Percentiles rank a stretch among this genome's conserved stretches.
Evolutionary conservation across 208 protist genomes (phyloP).

Genomic region (Acanthamoeba quina): DNA sequence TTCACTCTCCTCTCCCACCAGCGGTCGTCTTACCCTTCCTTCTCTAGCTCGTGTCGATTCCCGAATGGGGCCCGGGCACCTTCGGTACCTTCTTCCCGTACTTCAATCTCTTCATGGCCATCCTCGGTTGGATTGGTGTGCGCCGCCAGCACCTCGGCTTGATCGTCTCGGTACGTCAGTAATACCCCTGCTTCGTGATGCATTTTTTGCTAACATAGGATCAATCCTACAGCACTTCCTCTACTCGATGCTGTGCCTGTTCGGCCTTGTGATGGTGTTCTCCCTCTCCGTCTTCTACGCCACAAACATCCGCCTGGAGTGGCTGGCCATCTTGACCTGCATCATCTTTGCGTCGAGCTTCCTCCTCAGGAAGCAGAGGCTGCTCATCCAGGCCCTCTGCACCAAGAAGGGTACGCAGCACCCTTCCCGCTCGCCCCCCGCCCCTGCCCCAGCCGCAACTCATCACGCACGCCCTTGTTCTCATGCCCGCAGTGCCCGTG

Average conservation of each 20-base stretch:
- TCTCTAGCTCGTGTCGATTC: not conserved
- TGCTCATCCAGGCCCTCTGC: conserved; percentile 51
- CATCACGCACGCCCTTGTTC: not conserved
- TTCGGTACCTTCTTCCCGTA: conserved; percentile 16
- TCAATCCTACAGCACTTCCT: conserved; percentile 26
- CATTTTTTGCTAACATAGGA: not conserved
- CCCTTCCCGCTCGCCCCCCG: not conserved
- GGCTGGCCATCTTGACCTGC: not conserved
- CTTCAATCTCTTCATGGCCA: conserved; percentile 41
- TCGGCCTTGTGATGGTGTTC: conserved; percentile 26
- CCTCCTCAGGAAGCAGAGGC: conserved; percentile 42
- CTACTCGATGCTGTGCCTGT: conserved; percentile 37
- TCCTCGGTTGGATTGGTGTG: conserved; percentile 32
- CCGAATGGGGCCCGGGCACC: not conserved
- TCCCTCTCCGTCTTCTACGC: conserved; percentile 27
- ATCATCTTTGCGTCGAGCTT: conserved; percentile 31
- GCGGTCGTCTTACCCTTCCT: not conserved
- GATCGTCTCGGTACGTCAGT: conserved; percentile 2
- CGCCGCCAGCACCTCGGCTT: not conserved
- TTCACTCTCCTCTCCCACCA: not conserved
- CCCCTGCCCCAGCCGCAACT: not conserved
- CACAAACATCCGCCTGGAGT: not conserved
- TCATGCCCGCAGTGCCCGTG: not conserved
- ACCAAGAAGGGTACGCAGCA: not conserved
- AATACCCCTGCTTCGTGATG: not conserved